Evolutionary conservation across 805 yeast genomes (phyloP).

Genomic region (Saccharomycopsis fermentans): DNA sequence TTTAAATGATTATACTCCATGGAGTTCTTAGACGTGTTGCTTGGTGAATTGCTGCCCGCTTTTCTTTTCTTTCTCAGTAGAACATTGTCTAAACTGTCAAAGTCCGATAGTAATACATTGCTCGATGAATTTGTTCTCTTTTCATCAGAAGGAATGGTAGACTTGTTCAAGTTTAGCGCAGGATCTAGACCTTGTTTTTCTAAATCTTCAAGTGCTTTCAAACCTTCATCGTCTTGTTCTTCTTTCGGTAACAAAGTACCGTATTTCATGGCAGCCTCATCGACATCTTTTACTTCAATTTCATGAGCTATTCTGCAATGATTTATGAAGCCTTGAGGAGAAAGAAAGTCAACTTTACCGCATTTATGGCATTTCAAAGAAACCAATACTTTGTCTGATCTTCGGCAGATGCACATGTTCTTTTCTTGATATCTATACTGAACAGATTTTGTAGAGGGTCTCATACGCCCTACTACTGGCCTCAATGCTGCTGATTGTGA

Average conservation of each 20-base stretch:
- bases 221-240: constrained; percentile 49
- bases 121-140: constrained; percentile 4
- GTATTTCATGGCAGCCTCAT: constrained; percentile 60
- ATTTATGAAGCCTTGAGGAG: constrained; percentile 73
- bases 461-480: constrained; percentile 18
- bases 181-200: constrained; percentile 21
- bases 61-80: constrained; percentile 1
- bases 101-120: not conserved
- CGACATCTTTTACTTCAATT: constrained; percentile 62
- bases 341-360: constrained; percentile 56
- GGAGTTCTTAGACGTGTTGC: not conserved
- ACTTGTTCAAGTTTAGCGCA: constrained; percentile 9
- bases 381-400: constrained; percentile 65
- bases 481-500: constrained; percentile 34
- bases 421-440: constrained; percentile 25
- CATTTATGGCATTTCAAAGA: constrained; percentile 61
- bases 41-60: not conserved
- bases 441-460: constrained; percentile 21
- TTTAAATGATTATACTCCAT: constrained; percentile 12
- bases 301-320: constrained; percentile 68
- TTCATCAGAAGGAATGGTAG: constrained; percentile 8
- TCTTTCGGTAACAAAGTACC: constrained; percentile 44
- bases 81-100: not conserved
- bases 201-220: constrained; percentile 29
- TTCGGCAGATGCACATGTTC: constrained; percentile 44